Conservation (phyloP, 345 rosid species). For the Melaleuca quinquenervia region DNA sequence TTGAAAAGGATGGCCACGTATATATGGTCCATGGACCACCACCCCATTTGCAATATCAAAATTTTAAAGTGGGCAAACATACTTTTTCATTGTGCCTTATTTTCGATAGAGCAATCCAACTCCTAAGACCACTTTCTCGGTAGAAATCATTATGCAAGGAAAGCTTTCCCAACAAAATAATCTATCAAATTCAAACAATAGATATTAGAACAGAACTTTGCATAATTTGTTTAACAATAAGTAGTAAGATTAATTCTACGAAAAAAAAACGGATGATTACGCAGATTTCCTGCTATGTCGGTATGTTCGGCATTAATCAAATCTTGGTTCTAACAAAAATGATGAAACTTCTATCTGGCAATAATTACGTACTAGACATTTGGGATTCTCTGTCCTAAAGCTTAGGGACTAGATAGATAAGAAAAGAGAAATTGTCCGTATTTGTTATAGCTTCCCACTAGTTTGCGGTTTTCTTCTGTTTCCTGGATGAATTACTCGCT, state of each 20-base stretch:
- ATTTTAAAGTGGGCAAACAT: background rate
- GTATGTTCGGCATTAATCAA: background rate
- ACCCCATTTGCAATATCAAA: background rate
- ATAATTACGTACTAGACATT: background rate
- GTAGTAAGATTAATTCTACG: background rate
- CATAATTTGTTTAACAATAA: background rate
- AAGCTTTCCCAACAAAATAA: background rate
- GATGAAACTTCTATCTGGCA: background rate
- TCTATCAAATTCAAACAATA: background rate
- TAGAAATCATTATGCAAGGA: background rate
- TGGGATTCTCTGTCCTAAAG: background rate
- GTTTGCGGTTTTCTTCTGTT: background rate
- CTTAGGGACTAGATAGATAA: background rate
- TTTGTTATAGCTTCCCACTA: background rate
- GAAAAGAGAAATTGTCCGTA: background rate
- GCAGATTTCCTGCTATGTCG: background rate
- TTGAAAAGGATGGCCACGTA: background rate
- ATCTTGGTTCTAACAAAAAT: background rate
- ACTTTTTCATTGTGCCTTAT: background rate
- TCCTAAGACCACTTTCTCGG: background rate
- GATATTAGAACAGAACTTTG: background rate
- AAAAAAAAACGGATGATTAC: rapidly evolving
- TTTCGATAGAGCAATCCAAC: background rate
- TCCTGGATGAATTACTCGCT: background rate
- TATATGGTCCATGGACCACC: background rate